Conservation (phyloP, 805 yeast genomes). For the Lipomyces orientalis region DNA sequence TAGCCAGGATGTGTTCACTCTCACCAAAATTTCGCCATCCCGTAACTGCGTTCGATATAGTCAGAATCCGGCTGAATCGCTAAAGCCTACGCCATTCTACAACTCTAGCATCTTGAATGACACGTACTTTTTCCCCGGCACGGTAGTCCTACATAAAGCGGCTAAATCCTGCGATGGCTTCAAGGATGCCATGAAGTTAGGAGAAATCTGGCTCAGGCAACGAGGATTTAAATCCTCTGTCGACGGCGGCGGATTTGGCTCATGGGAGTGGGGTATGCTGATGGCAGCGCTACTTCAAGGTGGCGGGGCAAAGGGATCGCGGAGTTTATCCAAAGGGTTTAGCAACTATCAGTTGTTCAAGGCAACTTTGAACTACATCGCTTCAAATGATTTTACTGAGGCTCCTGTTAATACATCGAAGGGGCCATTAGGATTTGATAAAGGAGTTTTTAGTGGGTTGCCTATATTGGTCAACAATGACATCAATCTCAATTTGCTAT, state of each 20-base stretch:
- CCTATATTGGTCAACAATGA: conserved; percentile 29
- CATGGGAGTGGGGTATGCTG: conserved; percentile 82
- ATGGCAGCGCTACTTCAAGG: conserved; percentile 85
- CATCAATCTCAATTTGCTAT: conserved; percentile 22
- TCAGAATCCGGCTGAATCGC: conserved; percentile 44
- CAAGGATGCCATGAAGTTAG: conserved; percentile 84
- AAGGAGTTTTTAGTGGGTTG: conserved; percentile 10
- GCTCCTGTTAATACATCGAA: conserved; percentile 24
- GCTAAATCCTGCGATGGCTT: conserved; percentile 80
- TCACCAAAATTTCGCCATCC: conserved; percentile 76
- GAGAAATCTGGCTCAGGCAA: conserved; percentile 88
- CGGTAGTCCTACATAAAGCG: conserved; percentile 75
- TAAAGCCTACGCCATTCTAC: conserved; percentile 84
- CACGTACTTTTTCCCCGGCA: conserved; percentile 68
- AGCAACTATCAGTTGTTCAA: conserved; percentile 93
- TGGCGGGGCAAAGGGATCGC: conserved; percentile 68
- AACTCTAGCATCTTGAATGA: conserved; percentile 80
- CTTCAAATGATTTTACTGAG: conserved; percentile 70
- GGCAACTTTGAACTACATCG: conserved; percentile 81
- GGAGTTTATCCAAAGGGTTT: conserved; percentile 78
- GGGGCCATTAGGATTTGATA: conserved; percentile 8
- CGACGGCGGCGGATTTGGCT: conserved; percentile 84
- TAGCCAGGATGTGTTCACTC: conserved; percentile 71
- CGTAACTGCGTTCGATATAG: conserved; percentile 74
- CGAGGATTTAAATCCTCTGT: conserved; percentile 74